Conservation (phyloP, 345 rosid genomes). For the Populus euphratica region DNA sequence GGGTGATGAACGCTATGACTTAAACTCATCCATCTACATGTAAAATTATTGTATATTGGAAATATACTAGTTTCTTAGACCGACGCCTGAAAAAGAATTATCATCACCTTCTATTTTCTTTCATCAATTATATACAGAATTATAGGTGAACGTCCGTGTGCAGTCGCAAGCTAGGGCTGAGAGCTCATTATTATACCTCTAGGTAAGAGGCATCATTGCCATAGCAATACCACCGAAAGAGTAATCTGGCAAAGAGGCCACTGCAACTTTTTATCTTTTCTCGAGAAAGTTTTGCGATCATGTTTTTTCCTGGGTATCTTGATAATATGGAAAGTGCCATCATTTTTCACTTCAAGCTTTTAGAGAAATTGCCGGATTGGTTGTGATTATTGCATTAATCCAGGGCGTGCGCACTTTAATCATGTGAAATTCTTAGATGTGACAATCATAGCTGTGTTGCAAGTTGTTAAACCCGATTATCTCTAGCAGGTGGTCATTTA, state of each 20-base stretch:
- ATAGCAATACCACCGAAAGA: constrained; percentile 16
- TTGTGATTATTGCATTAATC: background rate
- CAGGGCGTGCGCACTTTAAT: background rate
- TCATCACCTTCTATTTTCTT: background rate
- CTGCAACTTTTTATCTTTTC: background rate
- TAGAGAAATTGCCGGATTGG: background rate
- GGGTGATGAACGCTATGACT: too few species aligned
- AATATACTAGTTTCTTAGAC: background rate
- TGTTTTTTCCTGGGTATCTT: background rate
- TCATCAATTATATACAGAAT: background rate
- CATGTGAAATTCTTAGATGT: background rate
- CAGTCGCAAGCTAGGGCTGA: background rate
- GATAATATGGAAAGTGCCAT: background rate
- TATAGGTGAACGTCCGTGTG: background rate
- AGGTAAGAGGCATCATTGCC: constrained; percentile 11
- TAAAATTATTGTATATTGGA: too few species aligned
- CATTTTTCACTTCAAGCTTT: background rate
- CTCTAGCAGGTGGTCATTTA: too few species aligned
- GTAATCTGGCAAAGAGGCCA: background rate
- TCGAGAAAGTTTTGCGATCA: background rate
- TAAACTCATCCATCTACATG: too few species aligned
- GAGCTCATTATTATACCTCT: background rate
- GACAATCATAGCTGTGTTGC: background rate
- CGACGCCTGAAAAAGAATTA: background rate
- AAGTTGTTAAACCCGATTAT: too few species aligned